These are phyloP conservation scores for Lumnitzera racemosa DNA, from an alignment of 345 rosid genomes.

Conservation along the genomic window DNA sequence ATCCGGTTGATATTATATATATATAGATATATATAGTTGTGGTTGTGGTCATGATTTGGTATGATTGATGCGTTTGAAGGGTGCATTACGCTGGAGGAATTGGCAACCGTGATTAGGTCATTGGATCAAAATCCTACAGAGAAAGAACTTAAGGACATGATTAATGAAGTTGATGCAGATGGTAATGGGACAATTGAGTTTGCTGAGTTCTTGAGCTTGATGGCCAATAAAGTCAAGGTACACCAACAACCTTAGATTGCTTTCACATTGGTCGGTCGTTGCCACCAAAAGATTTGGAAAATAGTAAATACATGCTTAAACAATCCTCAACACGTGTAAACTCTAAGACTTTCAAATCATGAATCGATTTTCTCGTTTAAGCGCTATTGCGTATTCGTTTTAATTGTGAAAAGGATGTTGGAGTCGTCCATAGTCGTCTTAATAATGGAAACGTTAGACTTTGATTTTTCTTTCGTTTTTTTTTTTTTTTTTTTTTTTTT, in stretches of 20 bases:
- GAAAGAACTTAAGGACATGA: constrained; percentile 19
- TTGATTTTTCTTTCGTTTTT: too few relatives aligned
- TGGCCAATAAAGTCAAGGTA: constrained; percentile 21
- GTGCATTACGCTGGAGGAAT: constrained; percentile 18
- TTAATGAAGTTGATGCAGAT: constrained; percentile 14
- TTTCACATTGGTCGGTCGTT: background rate
- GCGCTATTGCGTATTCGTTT: too few relatives aligned
- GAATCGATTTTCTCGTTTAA: too few relatives aligned
- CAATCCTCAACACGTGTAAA: too few relatives aligned
- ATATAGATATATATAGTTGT: too few relatives aligned
- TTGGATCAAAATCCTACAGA: constrained; percentile 18
- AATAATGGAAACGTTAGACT: too few relatives aligned
- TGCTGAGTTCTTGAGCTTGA: constrained; percentile 18
- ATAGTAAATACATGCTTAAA: too few relatives aligned
- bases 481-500: too few relatives aligned
- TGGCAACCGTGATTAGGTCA: constrained; percentile 18
- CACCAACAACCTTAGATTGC: background rate
- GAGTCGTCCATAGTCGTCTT: too few relatives aligned
- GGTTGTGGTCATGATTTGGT: background rate
- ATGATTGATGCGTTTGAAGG: constrained; percentile 7
- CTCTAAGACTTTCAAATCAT: too few relatives aligned
- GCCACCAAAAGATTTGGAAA: too few relatives aligned
- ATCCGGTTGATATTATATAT: background rate
- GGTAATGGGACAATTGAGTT: constrained; percentile 18
- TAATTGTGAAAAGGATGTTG: too few relatives aligned